Evolutionary conservation across 208 protist genomes (phyloP).

Genomic region (Balamuthia mandrillaris): DNA sequence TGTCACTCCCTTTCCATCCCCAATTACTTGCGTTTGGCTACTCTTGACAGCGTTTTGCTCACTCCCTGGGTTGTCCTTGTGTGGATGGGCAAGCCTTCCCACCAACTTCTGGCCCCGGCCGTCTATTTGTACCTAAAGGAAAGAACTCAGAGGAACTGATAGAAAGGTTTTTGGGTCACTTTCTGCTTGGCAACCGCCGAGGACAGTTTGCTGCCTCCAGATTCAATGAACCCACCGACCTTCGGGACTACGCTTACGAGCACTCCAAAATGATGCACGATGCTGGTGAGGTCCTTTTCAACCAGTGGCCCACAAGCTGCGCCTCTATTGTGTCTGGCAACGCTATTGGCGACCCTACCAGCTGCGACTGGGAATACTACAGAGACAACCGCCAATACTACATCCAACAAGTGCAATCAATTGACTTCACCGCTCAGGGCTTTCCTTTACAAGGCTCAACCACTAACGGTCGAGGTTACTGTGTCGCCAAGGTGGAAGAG

Average conservation of each 20-base stretch:
- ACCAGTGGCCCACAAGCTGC: background rate
- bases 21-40: too few relatives aligned
- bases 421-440: background rate
- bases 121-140: background rate
- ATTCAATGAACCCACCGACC: background rate
- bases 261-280: slow-evolving; percentile 14
- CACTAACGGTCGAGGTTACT: background rate
- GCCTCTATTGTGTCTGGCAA: too few relatives aligned
- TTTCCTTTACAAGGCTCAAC: background rate
- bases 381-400: background rate
- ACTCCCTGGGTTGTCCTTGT: slow-evolving; percentile 12
- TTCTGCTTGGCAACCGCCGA: background rate
- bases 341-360: background rate
- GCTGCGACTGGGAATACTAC: slow-evolving; percentile 18
- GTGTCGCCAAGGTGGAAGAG: slow-evolving; percentile 15
- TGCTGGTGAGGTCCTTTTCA: background rate
- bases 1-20: too few relatives aligned
- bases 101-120: background rate
- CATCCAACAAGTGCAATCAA: background rate
- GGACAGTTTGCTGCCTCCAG: background rate
- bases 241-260: slow-evolving; percentile 33
- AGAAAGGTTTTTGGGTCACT: background rate
- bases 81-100: slow-evolving; percentile 6
- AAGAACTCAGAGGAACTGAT: background rate
- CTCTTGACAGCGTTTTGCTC: too few relatives aligned